phyloP scores from a whole-genome alignment of 2,329 filamentous ascomycete species.

The Phyllosticta citrichinensis region DNA sequence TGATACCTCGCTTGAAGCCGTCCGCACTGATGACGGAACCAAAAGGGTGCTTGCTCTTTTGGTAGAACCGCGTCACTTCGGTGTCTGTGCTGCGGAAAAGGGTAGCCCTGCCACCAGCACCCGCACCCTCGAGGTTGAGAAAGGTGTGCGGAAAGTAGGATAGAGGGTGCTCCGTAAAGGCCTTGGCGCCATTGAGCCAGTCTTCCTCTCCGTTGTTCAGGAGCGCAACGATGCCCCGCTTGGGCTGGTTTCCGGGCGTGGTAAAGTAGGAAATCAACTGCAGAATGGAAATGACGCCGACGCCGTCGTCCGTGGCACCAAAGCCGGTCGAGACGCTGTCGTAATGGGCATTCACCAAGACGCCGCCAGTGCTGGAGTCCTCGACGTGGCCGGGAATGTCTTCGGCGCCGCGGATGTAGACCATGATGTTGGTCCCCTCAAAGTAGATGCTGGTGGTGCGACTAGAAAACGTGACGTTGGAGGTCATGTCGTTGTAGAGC shows the following conservation, averaged over 20 bases:
- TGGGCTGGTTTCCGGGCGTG: slow-evolving; percentile 57
- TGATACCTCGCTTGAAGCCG: slow-evolving; percentile 68
- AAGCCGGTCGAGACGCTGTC: slow-evolving; percentile 88
- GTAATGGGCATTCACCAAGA: slow-evolving; percentile 90
- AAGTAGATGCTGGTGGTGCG: slow-evolving; percentile 59
- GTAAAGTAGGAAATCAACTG: slow-evolving; percentile 86
- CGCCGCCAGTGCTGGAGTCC: slow-evolving; percentile 47
- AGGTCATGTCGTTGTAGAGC: slow-evolving; percentile 67
- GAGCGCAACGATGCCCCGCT: slow-evolving; percentile 69
- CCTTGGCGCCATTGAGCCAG: slow-evolving; percentile 74
- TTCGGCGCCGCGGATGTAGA: slow-evolving; percentile 76
- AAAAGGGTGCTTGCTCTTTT: slow-evolving; percentile 62
- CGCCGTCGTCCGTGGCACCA: slow-evolving; percentile 88
- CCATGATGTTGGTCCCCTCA: slow-evolving; percentile 83
- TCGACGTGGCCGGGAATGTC: slow-evolving; percentile 45
- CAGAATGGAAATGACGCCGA: slow-evolving; percentile 76
- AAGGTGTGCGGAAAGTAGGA: slow-evolving; percentile 77
- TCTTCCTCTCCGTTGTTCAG: slow-evolving; percentile 97
- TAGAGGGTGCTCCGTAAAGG: slow-evolving; percentile 74
- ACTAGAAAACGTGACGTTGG: slow-evolving; percentile 65
- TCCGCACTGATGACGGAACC: slow-evolving; percentile 74
- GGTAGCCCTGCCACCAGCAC: slow-evolving; percentile 77
- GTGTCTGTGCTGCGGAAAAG: slow-evolving; percentile 83
- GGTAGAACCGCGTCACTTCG: slow-evolving; percentile 74
- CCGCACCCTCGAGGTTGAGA: slow-evolving; percentile 88